Evolutionary conservation across 2,329 filamentous ascomycete genomes (phyloP).

Genomic region (Diplocarpon mali): DNA sequence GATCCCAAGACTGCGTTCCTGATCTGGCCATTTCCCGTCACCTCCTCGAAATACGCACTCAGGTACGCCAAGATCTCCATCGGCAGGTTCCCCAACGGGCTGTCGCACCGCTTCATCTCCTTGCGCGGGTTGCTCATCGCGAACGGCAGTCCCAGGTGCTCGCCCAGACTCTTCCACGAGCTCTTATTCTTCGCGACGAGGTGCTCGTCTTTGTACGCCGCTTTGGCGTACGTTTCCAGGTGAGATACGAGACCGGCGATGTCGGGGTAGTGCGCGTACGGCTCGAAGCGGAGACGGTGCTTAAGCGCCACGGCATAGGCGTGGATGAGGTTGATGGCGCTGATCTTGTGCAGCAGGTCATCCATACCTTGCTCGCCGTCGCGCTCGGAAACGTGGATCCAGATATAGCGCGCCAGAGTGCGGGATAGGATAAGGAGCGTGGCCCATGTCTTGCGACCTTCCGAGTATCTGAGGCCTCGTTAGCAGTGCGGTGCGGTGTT

Average conservation of each 20-base stretch:
- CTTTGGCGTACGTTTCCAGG: conserved; percentile 62
- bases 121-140: conserved; percentile 71
- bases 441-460: conserved; percentile 54
- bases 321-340: conserved; percentile 61
- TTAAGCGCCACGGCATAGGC: conserved; percentile 68
- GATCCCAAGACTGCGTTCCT: conserved; percentile 18
- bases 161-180: conserved; percentile 51
- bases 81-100: conserved; percentile 69
- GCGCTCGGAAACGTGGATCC: conserved; percentile 63
- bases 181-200: conserved; percentile 23
- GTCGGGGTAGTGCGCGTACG: conserved; percentile 67
- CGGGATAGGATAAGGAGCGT: conserved; percentile 50
- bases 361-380: conserved; percentile 44
- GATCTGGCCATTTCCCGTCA: conserved; percentile 28
- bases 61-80: conserved; percentile 70
- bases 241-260: conserved; percentile 60
- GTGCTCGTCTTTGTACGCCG: conserved; percentile 36
- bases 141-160: conserved; percentile 67
- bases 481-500: not conserved
- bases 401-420: conserved; percentile 66
- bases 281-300: conserved; percentile 76
- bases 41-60: conserved; percentile 29
- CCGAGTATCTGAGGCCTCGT: conserved; percentile 34
- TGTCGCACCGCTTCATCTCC: conserved; percentile 58
- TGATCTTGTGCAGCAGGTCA: conserved; percentile 57